A percentile compares a stretch with the other conserved stretches of the same genome.
Evolutionary conservation across 2,329 filamentous ascomycete genomes (phyloP).

Genomic region (Teratosphaeria epicoccoides): DNA sequence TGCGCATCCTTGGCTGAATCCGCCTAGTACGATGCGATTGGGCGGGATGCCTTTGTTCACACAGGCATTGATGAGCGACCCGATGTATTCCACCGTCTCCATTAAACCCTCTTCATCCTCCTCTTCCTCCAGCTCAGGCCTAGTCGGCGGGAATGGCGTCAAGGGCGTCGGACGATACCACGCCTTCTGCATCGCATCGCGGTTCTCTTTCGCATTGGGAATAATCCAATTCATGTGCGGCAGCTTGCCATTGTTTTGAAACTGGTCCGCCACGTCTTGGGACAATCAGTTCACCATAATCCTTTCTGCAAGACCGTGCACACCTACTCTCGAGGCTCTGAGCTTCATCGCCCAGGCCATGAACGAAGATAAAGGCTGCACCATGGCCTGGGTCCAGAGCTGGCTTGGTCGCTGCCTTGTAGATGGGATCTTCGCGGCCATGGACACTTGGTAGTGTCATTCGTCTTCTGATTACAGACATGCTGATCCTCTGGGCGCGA

Average conservation of each 20-base stretch:
- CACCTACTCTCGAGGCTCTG: constrained; percentile 32
- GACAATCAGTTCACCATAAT: background rate
- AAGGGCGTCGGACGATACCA: constrained; percentile 25
- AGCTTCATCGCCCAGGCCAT: constrained; percentile 37
- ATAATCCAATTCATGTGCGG: constrained; percentile 41
- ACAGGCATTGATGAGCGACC: constrained; percentile 33
- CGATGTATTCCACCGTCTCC: constrained; percentile 31
- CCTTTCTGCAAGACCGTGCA: background rate
- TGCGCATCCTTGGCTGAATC: constrained; percentile 40
- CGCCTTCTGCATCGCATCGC: constrained; percentile 35
- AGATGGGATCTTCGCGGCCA: constrained; percentile 26
- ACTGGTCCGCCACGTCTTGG: constrained; percentile 25
- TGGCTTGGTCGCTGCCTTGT: constrained; percentile 27
- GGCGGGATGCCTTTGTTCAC: constrained; percentile 31
- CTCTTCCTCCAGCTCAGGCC: constrained; percentile 34
- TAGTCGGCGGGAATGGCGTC: constrained; percentile 22
- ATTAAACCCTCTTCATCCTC: constrained; percentile 39
- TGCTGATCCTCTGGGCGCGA: background rate
- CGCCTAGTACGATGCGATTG: constrained; percentile 36
- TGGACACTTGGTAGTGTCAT: constrained; percentile 22
- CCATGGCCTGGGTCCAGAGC: constrained; percentile 27
- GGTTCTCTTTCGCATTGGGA: constrained; percentile 39
- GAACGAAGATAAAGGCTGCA: constrained; percentile 35
- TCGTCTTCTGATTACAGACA: constrained; percentile 9
- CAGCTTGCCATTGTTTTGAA: constrained; percentile 39